Base-by-base conservation (phyloP, 306 rosid species). In the Argentina anserina region DNA sequence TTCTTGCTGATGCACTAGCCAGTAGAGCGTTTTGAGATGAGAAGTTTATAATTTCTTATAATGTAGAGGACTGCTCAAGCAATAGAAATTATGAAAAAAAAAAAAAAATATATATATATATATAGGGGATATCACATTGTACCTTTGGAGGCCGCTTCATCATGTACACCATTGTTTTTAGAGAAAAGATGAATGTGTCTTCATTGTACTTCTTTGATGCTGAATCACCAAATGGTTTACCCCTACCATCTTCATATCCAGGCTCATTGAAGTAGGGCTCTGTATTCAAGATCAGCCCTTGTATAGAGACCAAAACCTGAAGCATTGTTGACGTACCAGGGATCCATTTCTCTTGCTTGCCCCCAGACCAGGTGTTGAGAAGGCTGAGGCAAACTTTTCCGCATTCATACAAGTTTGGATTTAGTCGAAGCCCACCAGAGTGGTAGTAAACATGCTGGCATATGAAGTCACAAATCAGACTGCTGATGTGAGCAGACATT, bases 381-480 rank as follows among this genome's bases (percentile, higher is more conserved):
- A 93, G 89, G 83, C 98, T 93, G 10, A 93, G 93, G 84, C 98
- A 93, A 59, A 93, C 97, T 78, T 90, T 93, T 70, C 98, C 98
- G 76, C 87, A 81, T 39, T 74, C 62, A 34, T 90, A 93, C 82
- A 93, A 77, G 78, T 93, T 93, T 28, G 98, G 98, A 77, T 93
- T 93, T 46, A 93, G 82, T 26, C 96, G 84, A 78, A 90, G 90
- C 23, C 98, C 98, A 40, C 90, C 86, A 37, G 98, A 84, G 72
- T 89, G 93, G 79, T 93, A 90, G 82, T 90, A 40, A 25, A 93
- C 96, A 37, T 71, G 69, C 97, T 93, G 89, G 69, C 79, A 73
- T 55, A 49, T 74, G 36, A 68, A 79, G 71, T 62, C 40, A 15
- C 60, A 42, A 49, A 23, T 86, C 46, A 85, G 77, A 59, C 69